Percentiles rank a stretch among this genome's conserved stretches.
phyloP scores from a whole-genome alignment of 805 yeast genomes.

The Yueomyces sinensis region DNA sequence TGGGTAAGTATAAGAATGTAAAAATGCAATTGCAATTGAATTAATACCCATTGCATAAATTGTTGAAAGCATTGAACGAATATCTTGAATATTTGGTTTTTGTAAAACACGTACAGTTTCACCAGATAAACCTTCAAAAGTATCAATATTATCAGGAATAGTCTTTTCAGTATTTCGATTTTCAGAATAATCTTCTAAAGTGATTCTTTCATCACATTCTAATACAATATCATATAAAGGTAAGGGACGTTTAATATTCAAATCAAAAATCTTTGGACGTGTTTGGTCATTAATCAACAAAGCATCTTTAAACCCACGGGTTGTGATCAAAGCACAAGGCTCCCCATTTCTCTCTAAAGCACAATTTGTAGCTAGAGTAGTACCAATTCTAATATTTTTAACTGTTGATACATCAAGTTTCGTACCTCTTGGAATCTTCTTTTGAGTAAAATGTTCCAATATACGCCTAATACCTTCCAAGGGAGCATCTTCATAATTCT shows the following conservation, averaged over 20 bases:
- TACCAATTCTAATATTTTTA: constrained; percentile 72
- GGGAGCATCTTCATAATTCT: constrained; percentile 82
- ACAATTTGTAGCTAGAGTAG: constrained; percentile 94
- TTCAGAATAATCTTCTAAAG: constrained; percentile 69
- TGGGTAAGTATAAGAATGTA: constrained; percentile 65
- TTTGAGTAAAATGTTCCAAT: constrained; percentile 44
- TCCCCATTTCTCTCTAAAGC: constrained; percentile 88
- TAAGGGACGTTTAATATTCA: constrained; percentile 58
- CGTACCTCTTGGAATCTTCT: constrained; percentile 41
- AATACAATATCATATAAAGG: constrained; percentile 63
- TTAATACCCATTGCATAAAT: constrained; percentile 45
- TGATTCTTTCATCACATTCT: constrained; percentile 84
- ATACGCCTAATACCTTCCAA: constrained; percentile 80
- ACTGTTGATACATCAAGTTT: constrained; percentile 52
- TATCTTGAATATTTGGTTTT: constrained; percentile 32
- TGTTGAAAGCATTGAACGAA: constrained; percentile 29
- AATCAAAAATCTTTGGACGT: constrained; percentile 79
- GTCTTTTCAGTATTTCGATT: constrained; percentile 35
- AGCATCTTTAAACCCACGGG: constrained; percentile 80
- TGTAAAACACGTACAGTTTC: constrained; percentile 49
- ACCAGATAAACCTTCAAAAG: constrained; percentile 50
- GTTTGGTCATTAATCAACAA: constrained; percentile 82
- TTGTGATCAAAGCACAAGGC: constrained; percentile 69
- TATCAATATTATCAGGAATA: constrained; percentile 16
- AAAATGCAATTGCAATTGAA: constrained; percentile 57